A percentile compares a stretch with the other conserved stretches of the same genome.
These are phyloP conservation scores for Pichia nakasei DNA, from an alignment of 805 yeast species.

Conservation along the genomic window DNA sequence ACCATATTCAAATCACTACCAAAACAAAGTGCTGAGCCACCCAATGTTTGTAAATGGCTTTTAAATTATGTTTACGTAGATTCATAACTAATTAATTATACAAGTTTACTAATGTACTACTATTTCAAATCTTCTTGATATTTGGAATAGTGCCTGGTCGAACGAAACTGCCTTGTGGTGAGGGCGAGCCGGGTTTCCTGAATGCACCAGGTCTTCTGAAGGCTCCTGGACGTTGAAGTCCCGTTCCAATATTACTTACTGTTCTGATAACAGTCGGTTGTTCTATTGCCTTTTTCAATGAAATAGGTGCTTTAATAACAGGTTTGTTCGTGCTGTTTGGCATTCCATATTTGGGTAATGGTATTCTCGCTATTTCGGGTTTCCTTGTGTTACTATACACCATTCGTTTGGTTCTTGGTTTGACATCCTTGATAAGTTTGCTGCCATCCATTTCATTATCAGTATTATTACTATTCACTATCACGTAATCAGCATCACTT, in stretches of 20 bases:
- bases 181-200: conserved; percentile 16
- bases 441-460: neutral
- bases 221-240: conserved; percentile 11
- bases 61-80: neutral
- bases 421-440: neutral
- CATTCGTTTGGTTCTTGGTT: neutral
- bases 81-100: neutral
- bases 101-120: neutral
- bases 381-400: neutral
- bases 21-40: no score
- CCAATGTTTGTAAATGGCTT: neutral
- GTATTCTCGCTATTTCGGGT: conserved; percentile 15
- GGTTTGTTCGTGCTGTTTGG: conserved; percentile 11
- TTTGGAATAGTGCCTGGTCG: neutral
- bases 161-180: neutral
- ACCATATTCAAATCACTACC: no score
- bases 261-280: conserved; percentile 5
- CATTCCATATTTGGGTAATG: conserved; percentile 25
- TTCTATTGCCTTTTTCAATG: conserved; percentile 6
- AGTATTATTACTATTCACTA: neutral
- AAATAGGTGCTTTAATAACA: conserved; percentile 3
- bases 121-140: neutral
- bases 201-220: conserved; percentile 28
- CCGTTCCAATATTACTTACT: neutral
- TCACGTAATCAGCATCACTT: neutral